A percentile compares a stretch with the other conserved stretches of the same genome.
These are phyloP conservation scores for Cystobasidium ongulense DNA, from an alignment of 768 basidiomycete species.

Conservation along the genomic window DNA sequence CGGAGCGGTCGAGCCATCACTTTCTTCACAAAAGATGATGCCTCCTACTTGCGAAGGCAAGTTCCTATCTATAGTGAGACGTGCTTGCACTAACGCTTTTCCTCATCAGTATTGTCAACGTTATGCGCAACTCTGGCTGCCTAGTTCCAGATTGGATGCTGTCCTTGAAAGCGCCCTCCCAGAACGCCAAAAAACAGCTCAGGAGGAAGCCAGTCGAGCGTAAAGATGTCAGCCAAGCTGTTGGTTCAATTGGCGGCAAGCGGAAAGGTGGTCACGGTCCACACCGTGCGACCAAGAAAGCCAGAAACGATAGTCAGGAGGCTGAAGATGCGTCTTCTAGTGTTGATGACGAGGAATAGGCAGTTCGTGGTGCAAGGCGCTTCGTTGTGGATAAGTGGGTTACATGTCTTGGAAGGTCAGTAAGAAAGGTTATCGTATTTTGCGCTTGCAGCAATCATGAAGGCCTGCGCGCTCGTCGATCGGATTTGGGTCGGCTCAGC, in stretches of 20 bases:
- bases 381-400: no score
- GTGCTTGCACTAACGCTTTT: not conserved
- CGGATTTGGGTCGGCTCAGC: no score
- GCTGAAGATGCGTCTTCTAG: not conserved
- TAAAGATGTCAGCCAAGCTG: conserved; percentile 65
- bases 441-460: no score
- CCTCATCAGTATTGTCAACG: conserved; percentile 72
- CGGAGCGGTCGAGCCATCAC: conserved; percentile 86
- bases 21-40: conserved; percentile 90
- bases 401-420: no score
- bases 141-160: conserved; percentile 87
- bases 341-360: not conserved
- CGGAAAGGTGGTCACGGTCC: conserved; percentile 49
- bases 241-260: conserved; percentile 46
- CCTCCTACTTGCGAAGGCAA: conserved; percentile 67
- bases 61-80: not conserved
- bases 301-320: not conserved
- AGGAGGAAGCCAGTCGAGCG: conserved; percentile 57
- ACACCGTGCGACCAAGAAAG: not conserved
- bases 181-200: conserved; percentile 74
- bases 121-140: conserved; percentile 86
- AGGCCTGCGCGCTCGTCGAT: no score
- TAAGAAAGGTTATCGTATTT: no score
- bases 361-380: not conserved
- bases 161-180: conserved; percentile 87